These are phyloP conservation scores for Cladosporium velox DNA, from an alignment of 2,329 filamentous ascomycete genomes.

Conservation along the genomic window DNA sequence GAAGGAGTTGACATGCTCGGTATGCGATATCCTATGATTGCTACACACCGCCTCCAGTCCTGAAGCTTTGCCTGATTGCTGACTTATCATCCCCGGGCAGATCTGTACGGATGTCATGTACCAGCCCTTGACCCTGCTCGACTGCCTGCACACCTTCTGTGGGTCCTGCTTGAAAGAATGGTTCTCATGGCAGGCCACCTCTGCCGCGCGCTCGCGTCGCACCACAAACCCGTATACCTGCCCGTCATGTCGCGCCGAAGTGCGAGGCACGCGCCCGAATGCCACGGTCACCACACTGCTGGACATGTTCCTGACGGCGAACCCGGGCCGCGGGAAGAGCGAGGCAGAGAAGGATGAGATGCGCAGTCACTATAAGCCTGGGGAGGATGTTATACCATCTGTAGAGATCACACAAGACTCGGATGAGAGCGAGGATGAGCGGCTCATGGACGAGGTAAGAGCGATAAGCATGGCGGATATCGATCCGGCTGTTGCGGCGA, in stretches of 20 bases:
- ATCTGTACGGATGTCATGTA: conserved; percentile 81
- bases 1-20: conserved; percentile 92
- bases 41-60: conserved; percentile 30
- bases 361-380: conserved; percentile 73
- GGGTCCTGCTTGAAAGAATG: conserved; percentile 94
- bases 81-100: conserved; percentile 49
- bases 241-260: conserved; percentile 83
- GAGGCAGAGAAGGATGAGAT: conserved; percentile 75
- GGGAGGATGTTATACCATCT: conserved; percentile 75
- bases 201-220: conserved; percentile 52
- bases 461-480: conserved; percentile 72
- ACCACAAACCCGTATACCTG: conserved; percentile 72
- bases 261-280: conserved; percentile 86
- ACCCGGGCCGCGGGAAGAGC: conserved; percentile 72
- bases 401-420: conserved; percentile 58
- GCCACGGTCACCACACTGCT: conserved; percentile 85
- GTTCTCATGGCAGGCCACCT: conserved; percentile 78
- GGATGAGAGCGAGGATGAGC: conserved; percentile 59
- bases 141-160: conserved; percentile 71
- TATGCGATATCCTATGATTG: conserved; percentile 50
- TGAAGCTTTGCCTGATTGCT: background rate
- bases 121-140: conserved; percentile 43
- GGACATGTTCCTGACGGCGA: conserved; percentile 80
- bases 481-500: conserved; percentile 34
- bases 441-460: conserved; percentile 70